A percentile compares a stretch with the other conserved stretches of the same genome.
phyloP scores from a whole-genome alignment of 2,329 filamentous ascomycete species.

The Stachybotrys echinatus region DNA sequence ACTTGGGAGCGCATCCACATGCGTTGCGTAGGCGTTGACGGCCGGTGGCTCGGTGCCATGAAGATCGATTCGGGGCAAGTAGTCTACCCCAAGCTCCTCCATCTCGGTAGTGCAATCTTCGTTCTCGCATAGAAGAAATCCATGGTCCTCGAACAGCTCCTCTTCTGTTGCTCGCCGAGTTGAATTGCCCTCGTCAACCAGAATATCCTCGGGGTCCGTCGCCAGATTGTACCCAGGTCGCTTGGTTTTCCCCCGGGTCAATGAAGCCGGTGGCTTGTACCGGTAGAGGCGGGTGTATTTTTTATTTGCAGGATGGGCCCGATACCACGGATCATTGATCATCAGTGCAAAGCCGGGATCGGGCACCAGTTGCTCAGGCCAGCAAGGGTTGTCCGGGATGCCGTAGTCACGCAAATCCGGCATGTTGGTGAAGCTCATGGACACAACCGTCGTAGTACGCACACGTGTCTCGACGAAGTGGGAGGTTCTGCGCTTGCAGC shows the following conservation, averaged over 20 bases:
- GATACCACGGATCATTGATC: conserved; percentile 11
- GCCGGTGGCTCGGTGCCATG: neutral
- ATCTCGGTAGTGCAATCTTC: neutral
- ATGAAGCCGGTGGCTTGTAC: neutral
- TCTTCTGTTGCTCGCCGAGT: conserved; percentile 2
- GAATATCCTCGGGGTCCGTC: neutral
- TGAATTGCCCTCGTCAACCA: conserved; percentile 4
- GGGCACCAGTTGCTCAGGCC: conserved; percentile 8
- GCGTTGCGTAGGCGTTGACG: neutral
- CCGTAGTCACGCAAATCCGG: conserved; percentile 8
- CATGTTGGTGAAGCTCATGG: conserved; percentile 5
- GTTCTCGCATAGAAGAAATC: neutral
- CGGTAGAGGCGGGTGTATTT: neutral
- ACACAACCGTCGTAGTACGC: conserved; percentile 1
- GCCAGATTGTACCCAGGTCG: conserved; percentile 1
- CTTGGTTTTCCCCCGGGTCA: conserved; percentile 4
- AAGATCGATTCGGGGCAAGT: neutral
- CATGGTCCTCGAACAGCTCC: conserved; percentile 1
- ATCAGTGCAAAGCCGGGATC: conserved; percentile 16
- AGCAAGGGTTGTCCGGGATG: conserved; percentile 14
- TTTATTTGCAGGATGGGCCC: neutral
- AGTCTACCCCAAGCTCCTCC: neutral
- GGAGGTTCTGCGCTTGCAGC: neutral
- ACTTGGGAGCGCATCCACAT: neutral
- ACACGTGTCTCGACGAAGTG: neutral